phyloP scores from a whole-genome alignment of 257 asterid genomes.

The Solanum medicagineum region DNA sequence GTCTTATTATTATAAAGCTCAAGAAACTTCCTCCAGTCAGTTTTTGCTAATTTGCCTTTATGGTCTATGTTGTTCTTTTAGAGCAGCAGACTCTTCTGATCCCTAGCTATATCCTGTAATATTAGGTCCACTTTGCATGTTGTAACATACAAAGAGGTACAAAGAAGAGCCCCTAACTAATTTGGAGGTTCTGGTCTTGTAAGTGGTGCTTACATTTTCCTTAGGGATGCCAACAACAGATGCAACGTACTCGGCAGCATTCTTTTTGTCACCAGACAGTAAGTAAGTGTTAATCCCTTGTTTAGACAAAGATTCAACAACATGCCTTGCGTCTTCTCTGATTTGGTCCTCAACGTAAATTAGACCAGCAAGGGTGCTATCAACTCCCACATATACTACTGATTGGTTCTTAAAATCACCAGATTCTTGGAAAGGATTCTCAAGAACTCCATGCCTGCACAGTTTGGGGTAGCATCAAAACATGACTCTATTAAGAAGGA shows the following conservation, averaged over 20 bases:
- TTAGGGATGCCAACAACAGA: conserved; percentile 93
- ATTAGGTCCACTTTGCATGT: not conserved
- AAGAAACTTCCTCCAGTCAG: not conserved
- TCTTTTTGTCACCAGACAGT: conserved; percentile 92
- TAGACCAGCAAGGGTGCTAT: conserved; percentile 74
- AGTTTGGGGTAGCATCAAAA: not conserved
- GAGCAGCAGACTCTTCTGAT: not conserved
- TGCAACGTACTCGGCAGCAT: conserved; percentile 92
- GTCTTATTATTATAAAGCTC: not conserved
- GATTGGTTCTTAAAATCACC: conserved; percentile 86
- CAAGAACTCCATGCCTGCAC: conserved; percentile 71
- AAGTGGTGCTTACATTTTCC: conserved; percentile 53
- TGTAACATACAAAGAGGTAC: not conserved
- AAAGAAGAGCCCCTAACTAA: not conserved
- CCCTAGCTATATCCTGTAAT: not conserved
- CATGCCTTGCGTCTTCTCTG: conserved; percentile 88
- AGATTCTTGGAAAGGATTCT: conserved; percentile 47
- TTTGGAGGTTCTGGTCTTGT: not conserved
- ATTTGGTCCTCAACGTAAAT: conserved; percentile 94
- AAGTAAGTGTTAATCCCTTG: conserved; percentile 78
- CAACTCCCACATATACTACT: conserved; percentile 83
- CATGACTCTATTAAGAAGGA: not conserved
- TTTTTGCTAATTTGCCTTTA: not conserved
- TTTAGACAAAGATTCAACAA: conserved; percentile 59
- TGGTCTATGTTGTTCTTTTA: not conserved